phyloP scores from a whole-genome alignment of 1,139 yeast species.

The Sugiyamaella pinicola region DNA sequence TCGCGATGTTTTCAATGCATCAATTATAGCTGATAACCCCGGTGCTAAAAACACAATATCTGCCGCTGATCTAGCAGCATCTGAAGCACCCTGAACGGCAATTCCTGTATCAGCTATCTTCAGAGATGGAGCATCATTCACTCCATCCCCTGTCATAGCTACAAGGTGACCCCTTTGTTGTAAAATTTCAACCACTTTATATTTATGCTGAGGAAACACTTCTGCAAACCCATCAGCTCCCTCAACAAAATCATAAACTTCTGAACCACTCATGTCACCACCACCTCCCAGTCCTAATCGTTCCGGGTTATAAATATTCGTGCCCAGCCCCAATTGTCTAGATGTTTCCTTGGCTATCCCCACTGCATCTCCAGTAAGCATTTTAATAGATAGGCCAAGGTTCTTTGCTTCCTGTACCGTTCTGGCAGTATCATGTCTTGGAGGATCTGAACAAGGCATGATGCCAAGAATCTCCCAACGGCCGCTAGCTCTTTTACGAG shows the following conservation, averaged over 20 bases:
- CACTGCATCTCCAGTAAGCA: slow-evolving; percentile 77
- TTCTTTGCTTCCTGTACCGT: slow-evolving; percentile 67
- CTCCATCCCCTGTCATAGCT: slow-evolving; percentile 86
- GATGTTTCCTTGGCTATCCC: slow-evolving; percentile 75
- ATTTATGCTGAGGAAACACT: slow-evolving; percentile 81
- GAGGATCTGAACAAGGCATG: slow-evolving; percentile 77
- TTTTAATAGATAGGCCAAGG: slow-evolving; percentile 67
- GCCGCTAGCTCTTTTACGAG: slow-evolving; percentile 65
- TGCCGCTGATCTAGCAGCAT: slow-evolving; percentile 80
- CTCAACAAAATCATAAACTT: slow-evolving; percentile 75
- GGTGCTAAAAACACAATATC: slow-evolving; percentile 80
- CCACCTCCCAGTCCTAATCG: slow-evolving; percentile 72
- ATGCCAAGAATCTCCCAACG: slow-evolving; percentile 74
- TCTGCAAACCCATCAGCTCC: slow-evolving; percentile 82
- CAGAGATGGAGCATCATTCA: slow-evolving; percentile 76
- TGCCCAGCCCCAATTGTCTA: slow-evolving; percentile 70
- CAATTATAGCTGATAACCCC: slow-evolving; percentile 76
- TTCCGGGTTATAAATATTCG: slow-evolving; percentile 72
- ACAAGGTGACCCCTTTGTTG: slow-evolving; percentile 77
- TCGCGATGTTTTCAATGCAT: slow-evolving; percentile 74
- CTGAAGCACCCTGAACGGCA: slow-evolving; percentile 81
- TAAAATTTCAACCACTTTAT: slow-evolving; percentile 75
- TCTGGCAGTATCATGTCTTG: slow-evolving; percentile 72
- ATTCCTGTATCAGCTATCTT: slow-evolving; percentile 82
- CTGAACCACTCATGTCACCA: slow-evolving; percentile 74